Evolutionary conservation across 148 eudicot genomes (phyloP), one percentile per base, ranked within the genome.

Genomic region (Persicaria maculosa): DNA sequence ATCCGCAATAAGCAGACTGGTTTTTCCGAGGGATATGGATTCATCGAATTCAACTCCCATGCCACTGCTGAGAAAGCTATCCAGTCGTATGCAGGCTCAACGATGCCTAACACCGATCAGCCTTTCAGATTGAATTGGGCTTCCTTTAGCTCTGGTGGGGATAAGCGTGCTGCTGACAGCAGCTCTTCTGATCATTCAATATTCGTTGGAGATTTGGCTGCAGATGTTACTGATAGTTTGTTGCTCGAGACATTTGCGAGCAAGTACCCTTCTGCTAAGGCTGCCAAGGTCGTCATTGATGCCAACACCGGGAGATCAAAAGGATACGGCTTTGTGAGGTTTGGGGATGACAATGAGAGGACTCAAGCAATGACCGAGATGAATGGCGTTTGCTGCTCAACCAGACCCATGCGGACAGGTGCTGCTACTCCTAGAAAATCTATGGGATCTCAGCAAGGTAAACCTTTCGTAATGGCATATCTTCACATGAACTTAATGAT

Each of bases 101-200:
- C 78, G 70, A 94, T 94, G 98, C 97, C 93, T 40, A 88, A 90
- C 62, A 79, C 90, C 9, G 96, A 94, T 17, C 98, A 93, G 71
- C 88, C 88, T 62, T 94, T 90, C 79, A 93, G 98, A 22, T 72
- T 94, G 72, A 94, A 94, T 72, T 94, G 98, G 98, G 98, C 98
- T 88, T 91, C 93, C 65, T 90, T 91, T 81, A 87, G 98, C 86
- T 83, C 82, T 84, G 98, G 95, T 0, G 98, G 92, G 1, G 98
- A 94, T 16, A 92, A 94, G 85, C 96, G 93, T 12, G 68, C 84
- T 22, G 67, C 4, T 15, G 90, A 94, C 53, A 91, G 90, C 72
- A 93, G 91, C 9, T 62, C 84, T 79, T 88, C 97, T 74, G 98
- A 92, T 83, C 92, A 87, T 54, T 91, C 98, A 45, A 92, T 94